Evolutionary conservation across 2,329 filamentous ascomycete species (phyloP), one percentile per base, ranked within the genome.

Genomic region (Tolypocladium paradoxum): DNA sequence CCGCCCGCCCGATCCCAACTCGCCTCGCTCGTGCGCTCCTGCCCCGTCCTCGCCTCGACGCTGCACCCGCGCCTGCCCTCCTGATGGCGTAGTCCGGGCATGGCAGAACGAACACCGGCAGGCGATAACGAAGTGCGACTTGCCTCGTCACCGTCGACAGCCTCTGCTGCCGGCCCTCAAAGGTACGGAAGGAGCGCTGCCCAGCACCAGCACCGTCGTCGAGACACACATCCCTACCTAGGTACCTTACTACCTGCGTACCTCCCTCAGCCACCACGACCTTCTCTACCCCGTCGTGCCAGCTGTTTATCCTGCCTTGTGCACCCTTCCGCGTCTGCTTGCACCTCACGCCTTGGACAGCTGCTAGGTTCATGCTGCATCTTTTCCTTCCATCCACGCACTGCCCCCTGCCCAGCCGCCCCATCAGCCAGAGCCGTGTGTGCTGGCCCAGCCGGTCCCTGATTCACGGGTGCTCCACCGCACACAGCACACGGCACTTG

Each of bases 31-130:
- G 47, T 49, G 46, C 49, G 43, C 54, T 48, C 49, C 48, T 33
- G 46, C 43, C 34, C 50, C 38, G 54, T 50, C 56, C 54, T 55
- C 53, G 57, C 53, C 49, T 52, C 53, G 48, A 53, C 56, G 56
- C 58, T 46, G 55, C 59, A 54, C 57, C 63, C 62, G 62, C 64
- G 65, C 66, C 65, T 67, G 65, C 70, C 69, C 73, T 76, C 73
- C 77, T 74, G 70, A 83, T 83, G 79, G 79, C 79, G 79, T 83
- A 82, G 79, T 79, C 76, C 63, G 68, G 69, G 69, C 77, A 83
- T 83, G 80, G 79, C 79, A 81, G 79, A 82, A 77, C 79, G 75
- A 81, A 82, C 70, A 70, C 63, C 67, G 68, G 66, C 68, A 76
- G 72, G 73, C 71, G 75, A 79, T 70, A 76, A 77, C 76, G 73